Percentiles rank a stretch among this genome's conserved stretches.
Conservation (phyloP, 1,284 basidiomycete species). For the Exobasidium cylindrosporum region DNA sequence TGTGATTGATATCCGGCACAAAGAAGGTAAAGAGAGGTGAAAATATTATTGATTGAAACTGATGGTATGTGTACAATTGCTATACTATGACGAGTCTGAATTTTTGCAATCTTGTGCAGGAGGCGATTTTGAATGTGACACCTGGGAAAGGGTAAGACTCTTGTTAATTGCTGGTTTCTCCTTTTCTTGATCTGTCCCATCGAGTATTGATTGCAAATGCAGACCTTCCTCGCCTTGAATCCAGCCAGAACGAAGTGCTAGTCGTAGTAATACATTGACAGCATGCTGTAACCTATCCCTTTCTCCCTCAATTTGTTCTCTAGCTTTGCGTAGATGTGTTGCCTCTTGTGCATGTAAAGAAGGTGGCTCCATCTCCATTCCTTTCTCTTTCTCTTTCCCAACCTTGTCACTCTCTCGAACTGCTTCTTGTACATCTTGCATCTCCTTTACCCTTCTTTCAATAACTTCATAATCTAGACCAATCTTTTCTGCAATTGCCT, state of each 20-base stretch:
- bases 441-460: background rate
- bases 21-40: too few species aligned
- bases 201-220: slow-evolving; percentile 30
- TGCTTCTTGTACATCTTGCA: slow-evolving; percentile 1
- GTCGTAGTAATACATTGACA: slow-evolving; percentile 33
- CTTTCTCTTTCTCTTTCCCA: slow-evolving; percentile 2
- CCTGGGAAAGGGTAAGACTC: background rate
- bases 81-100: background rate
- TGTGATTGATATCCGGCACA: too few species aligned
- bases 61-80: too few species aligned
- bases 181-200: slow-evolving; percentile 16
- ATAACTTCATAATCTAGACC: slow-evolving; percentile 24
- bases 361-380: background rate
- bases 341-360: background rate
- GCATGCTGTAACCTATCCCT: slow-evolving; percentile 31
- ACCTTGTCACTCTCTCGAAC: background rate
- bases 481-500: slow-evolving; percentile 10
- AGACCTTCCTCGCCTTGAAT: slow-evolving; percentile 37
- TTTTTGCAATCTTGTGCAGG: background rate
- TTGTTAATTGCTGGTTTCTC: background rate
- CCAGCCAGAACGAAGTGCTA: slow-evolving; percentile 39
- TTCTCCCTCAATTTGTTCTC: slow-evolving; percentile 22
- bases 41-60: too few species aligned
- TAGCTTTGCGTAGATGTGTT: background rate
- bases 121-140: background rate